Base-by-base conservation (phyloP, 1,284 basidiomycete species). In the Gymnopus androsaceus region DNA sequence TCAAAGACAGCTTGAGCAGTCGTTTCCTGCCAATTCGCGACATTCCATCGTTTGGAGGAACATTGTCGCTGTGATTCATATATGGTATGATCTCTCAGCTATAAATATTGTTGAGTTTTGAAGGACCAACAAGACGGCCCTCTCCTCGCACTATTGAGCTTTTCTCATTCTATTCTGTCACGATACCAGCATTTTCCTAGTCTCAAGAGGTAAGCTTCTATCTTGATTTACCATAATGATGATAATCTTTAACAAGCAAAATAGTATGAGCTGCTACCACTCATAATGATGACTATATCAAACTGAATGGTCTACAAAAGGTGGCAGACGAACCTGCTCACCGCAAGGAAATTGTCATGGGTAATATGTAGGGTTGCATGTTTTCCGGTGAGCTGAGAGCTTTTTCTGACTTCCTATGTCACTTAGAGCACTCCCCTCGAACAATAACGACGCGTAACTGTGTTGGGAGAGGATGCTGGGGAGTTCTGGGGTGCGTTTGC, bases 261-360 rank as follows among this genome's bases (percentile, higher is more conserved):
- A 28, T 27, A 85, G 85, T 87, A 3, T 91, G 87, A 87, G 87
- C 85, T 25, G 89, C 88, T 5, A 90, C 87, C 2, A 88, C 85
- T 9, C 83, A 73, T 52, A 75, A 90, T 64, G 59, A 76, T 4
- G 79, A 87, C 58, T 91, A 81, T 58, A 69, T 90, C 41, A 77
- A 76, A 28, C 80, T 84, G 67, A 78, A 87, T 65, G 88, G 88
- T 12, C 67, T 89, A 60, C 86, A 88, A 58, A 73, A 74, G 51
- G 67, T 84, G 27, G 79, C 87, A 3, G 75, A 72, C 59, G 71
- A 80, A 41, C 67, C 75, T 31, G 58, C 66, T 19, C 85, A 92
- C 64, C 79, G 88, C 19, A 85, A 91, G 63, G 90, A 92, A 66
- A 73, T 92, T 38, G 84, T 90, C 8, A 85, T 88, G 0, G 82